Conservation (phyloP, 805 yeast species). For the Saturnispora diversa region DNA sequence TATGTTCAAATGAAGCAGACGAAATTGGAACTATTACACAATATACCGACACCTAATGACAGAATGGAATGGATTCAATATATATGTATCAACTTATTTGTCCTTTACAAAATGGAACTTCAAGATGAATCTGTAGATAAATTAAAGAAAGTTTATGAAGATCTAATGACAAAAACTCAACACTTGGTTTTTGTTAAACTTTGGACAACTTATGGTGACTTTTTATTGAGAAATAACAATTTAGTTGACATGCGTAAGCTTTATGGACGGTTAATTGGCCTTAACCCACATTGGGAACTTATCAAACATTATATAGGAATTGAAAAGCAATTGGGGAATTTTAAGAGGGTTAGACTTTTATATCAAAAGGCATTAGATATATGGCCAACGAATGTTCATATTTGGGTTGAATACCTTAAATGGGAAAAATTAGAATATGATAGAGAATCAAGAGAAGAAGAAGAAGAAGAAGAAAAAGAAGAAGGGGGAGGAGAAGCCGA, state of each 20-base stretch:
- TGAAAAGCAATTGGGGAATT: constrained; percentile 64
- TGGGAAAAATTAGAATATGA: constrained; percentile 5
- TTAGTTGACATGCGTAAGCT: constrained; percentile 53
- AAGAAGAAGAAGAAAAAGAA: too few species aligned
- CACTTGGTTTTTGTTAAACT: constrained; percentile 59
- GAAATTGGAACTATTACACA: background rate
- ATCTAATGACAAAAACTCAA: constrained; percentile 39
- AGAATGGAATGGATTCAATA: constrained; percentile 56
- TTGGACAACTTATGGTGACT: constrained; percentile 67
- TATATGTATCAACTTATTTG: constrained; percentile 30
- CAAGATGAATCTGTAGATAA: constrained; percentile 48
- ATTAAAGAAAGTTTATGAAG: constrained; percentile 39
- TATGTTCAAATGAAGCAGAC: constrained; percentile 41
- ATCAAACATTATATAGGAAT: constrained; percentile 58
- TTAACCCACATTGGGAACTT: constrained; percentile 50
- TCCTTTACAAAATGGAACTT: constrained; percentile 62
- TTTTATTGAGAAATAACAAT: constrained; percentile 57
- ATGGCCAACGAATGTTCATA: constrained; percentile 33
- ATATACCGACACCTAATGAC: constrained; percentile 31
- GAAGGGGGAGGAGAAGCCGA: too few species aligned
- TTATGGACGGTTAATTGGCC: constrained; percentile 66
- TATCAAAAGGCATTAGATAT: constrained; percentile 58
- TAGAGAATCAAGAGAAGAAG: background rate
- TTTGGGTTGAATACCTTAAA: constrained; percentile 59
- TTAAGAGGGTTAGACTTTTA: constrained; percentile 68